Conservation (phyloP, 2,329 filamentous ascomycete genomes). For the Cladosporium colombiae region DNA sequence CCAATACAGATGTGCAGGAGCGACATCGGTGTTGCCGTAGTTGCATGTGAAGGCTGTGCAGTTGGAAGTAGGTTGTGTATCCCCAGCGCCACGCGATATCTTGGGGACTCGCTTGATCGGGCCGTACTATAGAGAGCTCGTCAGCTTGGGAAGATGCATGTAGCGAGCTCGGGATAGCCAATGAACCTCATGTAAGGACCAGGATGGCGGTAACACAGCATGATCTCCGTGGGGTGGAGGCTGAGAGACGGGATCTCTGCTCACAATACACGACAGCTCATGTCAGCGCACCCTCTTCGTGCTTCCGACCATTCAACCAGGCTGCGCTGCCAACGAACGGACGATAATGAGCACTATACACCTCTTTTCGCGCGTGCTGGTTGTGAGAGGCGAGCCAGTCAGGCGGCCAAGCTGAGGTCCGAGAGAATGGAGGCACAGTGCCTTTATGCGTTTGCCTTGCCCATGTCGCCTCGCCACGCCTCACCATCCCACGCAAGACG, state of each 20-base stretch:
- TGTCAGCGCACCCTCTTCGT: slow-evolving; percentile 1
- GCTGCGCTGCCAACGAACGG: neutral
- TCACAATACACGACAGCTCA: slow-evolving; percentile 3
- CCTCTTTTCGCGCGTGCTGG: neutral
- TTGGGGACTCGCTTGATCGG: slow-evolving; percentile 7
- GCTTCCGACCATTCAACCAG: neutral
- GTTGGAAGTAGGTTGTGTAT: slow-evolving; percentile 16
- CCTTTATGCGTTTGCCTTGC: neutral
- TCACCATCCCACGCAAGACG: neutral
- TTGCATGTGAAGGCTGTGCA: slow-evolving; percentile 10
- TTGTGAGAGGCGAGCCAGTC: slow-evolving; percentile 6
- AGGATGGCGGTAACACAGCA: slow-evolving; percentile 3
- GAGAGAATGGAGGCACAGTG: neutral
- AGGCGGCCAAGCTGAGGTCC: neutral
- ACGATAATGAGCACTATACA: neutral
- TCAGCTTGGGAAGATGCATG: neutral
- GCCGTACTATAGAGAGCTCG: slow-evolving; percentile 4
- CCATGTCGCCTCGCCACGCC: neutral
- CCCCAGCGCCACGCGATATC: slow-evolving; percentile 12
- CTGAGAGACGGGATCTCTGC: slow-evolving; percentile 6
- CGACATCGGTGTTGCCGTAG: neutral
- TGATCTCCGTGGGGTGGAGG: slow-evolving; percentile 7
- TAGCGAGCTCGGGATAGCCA: slow-evolving; percentile 14
- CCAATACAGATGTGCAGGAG: neutral
- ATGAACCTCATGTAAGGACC: neutral